These are phyloP conservation scores for Lactarius vividus DNA, from an alignment of 768 basidiomycete species.

Conservation along the genomic window DNA sequence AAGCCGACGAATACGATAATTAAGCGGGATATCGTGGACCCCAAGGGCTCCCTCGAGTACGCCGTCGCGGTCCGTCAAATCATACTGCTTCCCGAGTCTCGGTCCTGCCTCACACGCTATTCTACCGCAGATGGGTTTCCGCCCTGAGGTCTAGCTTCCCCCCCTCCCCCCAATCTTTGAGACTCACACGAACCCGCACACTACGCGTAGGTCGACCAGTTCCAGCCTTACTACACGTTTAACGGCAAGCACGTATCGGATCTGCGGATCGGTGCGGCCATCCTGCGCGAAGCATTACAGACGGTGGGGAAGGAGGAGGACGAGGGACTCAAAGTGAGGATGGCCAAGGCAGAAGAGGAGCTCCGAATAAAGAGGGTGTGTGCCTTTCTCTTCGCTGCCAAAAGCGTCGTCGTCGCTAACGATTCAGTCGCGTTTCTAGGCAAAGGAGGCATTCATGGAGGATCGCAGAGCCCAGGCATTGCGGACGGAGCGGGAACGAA, in stretches of 20 bases:
- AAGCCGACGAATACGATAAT: slow-evolving; percentile 72
- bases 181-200: not conserved
- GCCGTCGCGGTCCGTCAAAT: slow-evolving; percentile 61
- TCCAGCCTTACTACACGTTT: slow-evolving; percentile 74
- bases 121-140: slow-evolving; percentile 40
- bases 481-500: slow-evolving; percentile 58
- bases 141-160: slow-evolving; percentile 53
- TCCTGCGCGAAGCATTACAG: slow-evolving; percentile 61
- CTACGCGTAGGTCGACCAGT: slow-evolving; percentile 53
- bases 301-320: slow-evolving; percentile 51
- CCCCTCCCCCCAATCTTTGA: not conserved
- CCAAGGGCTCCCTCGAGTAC: slow-evolving; percentile 74
- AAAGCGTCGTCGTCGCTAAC: not conserved
- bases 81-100: slow-evolving; percentile 46
- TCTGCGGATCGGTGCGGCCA: slow-evolving; percentile 58
- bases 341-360: slow-evolving; percentile 57
- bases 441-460: slow-evolving; percentile 76
- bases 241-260: slow-evolving; percentile 50
- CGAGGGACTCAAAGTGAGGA: slow-evolving; percentile 45
- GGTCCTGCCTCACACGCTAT: not conserved
- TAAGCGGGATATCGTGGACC: slow-evolving; percentile 63
- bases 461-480: slow-evolving; percentile 61
- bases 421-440: slow-evolving; percentile 40
- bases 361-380: slow-evolving; percentile 55
- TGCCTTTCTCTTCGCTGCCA: not conserved